Percentiles rank a stretch among this genome's conserved stretches.
phyloP scores from a whole-genome alignment of 23 red algal species.

The Cyanidium caldarium region DNA sequence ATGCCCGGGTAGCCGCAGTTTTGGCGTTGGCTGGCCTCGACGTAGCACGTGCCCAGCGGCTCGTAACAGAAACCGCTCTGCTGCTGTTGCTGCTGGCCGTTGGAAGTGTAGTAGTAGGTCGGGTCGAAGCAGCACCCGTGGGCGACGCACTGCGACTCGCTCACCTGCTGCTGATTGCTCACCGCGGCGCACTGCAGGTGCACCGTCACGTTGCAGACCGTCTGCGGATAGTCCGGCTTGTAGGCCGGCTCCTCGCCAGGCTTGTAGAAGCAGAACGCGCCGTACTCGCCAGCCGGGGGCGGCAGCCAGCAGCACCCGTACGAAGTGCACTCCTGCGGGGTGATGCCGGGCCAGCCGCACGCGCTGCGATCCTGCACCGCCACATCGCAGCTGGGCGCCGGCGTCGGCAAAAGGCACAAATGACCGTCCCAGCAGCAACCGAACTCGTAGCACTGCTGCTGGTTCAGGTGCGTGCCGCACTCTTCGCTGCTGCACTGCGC shows the following conservation, averaged over 20 bases:
- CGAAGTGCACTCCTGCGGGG: conserved; percentile 2
- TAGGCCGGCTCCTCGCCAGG: background rate
- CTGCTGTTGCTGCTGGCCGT: background rate
- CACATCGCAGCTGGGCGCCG: background rate
- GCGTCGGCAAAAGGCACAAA: background rate
- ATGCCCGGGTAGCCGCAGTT: conserved; percentile 3
- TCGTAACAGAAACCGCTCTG: background rate
- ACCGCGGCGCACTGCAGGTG: background rate
- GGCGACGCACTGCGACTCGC: background rate
- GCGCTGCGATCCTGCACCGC: background rate
- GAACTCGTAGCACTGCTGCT: background rate
- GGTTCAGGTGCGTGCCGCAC: conserved; percentile 1
- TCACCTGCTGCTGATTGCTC: background rate
- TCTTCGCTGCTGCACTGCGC: background rate
- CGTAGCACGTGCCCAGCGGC: conserved; percentile 7
- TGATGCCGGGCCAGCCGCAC: conserved; percentile 1
- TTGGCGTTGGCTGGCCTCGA: background rate
- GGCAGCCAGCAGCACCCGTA: conserved; percentile 5
- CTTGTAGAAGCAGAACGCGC: conserved; percentile 5
- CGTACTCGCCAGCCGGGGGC: background rate
- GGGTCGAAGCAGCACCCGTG: conserved; percentile 5
- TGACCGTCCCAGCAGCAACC: conserved; percentile 4
- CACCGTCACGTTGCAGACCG: background rate
- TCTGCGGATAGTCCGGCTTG: background rate
- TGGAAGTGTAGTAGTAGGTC: background rate